phyloP scores from a whole-genome alignment of 441 rosid genomes.

The Manihot esculenta region DNA sequence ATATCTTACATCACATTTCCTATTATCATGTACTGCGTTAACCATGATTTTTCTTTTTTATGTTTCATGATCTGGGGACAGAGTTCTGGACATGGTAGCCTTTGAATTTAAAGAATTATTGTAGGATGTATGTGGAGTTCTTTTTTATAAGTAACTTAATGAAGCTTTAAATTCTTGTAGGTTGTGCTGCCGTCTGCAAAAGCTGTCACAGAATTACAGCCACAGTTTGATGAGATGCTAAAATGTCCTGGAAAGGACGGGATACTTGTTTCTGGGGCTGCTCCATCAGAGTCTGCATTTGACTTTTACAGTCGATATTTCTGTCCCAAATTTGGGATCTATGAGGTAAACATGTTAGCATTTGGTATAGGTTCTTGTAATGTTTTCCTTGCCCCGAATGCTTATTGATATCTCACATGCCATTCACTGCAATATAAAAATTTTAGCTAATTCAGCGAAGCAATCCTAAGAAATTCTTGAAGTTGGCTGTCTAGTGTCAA shows the following conservation, averaged over 20 bases:
- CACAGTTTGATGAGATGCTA: conserved; percentile 45
- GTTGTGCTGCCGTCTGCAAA: conserved; percentile 60
- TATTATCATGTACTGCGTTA: background rate
- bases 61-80: too few species aligned
- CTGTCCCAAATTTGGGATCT: conserved; percentile 54
- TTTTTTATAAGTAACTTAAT: background rate
- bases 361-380: background rate
- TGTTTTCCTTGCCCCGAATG: background rate
- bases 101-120: background rate
- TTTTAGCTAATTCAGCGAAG: background rate
- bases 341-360: conserved; percentile 43
- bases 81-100: background rate
- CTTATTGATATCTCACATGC: background rate
- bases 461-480: background rate
- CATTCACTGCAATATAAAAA: background rate
- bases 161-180: conserved; percentile 28
- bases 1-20: background rate
- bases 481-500: background rate
- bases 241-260: conserved; percentile 63
- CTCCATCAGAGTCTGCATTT: conserved; percentile 54
- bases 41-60: background rate
- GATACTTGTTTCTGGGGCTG: conserved; percentile 52
- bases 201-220: conserved; percentile 50
- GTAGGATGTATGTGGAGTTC: background rate
- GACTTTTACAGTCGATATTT: conserved; percentile 69